Evolutionary conservation across 495 filamentous ascomycete species (phyloP).

Genomic region (Rhypophila decipiens): DNA sequence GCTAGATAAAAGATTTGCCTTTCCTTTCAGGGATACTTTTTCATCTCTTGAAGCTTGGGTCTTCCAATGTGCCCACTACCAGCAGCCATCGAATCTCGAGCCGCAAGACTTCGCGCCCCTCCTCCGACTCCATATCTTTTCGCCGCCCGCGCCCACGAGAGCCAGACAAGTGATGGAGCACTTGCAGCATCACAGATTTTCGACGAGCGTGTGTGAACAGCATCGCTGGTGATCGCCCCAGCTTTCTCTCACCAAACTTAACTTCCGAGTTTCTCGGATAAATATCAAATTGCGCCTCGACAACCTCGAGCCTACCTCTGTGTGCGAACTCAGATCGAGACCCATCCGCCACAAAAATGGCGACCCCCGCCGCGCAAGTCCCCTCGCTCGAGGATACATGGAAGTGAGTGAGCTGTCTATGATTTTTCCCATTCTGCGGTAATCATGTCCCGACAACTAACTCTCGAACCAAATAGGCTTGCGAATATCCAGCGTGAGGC

Average conservation of each 20-base stretch:
- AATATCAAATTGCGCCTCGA: no score
- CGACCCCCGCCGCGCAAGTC: not conserved
- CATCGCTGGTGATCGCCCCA: constrained; percentile 7
- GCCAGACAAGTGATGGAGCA: constrained; percentile 26
- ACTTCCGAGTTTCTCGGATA: not conserved
- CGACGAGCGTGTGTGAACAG: constrained; percentile 19
- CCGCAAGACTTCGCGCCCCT: constrained; percentile 23
- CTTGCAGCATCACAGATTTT: constrained; percentile 12
- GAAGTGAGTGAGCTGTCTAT: not conserved
- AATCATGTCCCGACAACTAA: constrained; percentile 5
- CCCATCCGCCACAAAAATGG: no score
- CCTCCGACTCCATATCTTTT: constrained; percentile 3
- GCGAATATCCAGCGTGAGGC: constrained; percentile 19
- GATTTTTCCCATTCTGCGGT: not conserved
- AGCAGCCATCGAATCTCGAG: constrained; percentile 12
- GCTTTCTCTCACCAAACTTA: not conserved
- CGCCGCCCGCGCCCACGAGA: constrained; percentile 10
- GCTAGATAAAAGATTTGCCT: no score
- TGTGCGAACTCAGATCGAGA: no score
- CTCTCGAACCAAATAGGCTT: constrained; percentile 8
- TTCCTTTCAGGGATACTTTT: constrained; percentile 1
- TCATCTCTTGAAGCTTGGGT: not conserved
- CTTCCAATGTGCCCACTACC: constrained; percentile 25
- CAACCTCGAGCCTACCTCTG: no score
- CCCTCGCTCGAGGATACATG: not conserved